Base-by-base conservation (phyloP, 2,329 filamentous ascomycete species). In the Pseudopithomyces maydicus region DNA sequence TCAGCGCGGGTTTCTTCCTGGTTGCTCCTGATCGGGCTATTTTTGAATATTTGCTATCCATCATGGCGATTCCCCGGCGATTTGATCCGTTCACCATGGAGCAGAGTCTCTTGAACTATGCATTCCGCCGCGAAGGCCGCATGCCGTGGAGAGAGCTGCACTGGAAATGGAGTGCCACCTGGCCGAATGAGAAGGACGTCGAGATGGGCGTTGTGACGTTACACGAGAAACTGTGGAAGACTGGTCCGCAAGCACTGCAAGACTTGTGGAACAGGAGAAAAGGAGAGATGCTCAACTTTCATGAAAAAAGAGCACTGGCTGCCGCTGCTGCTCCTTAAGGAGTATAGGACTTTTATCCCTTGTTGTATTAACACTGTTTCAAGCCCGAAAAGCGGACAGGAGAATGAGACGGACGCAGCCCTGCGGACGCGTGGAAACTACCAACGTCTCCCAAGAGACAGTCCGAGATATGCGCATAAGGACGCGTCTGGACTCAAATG, bases 21-120 rank as follows among this genome's bases (percentile, higher is more conserved):
- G 66, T 75, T 2, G 68, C 72, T 5, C 79, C 79, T 0, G 77
- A 75, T 12, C 54, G 56, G 1, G 66, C 75, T 46, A 56, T 81
- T 3, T 80, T 74, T 59, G 58, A 73, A 2, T 76, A 79, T 56
- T 73, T 79, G 22, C 58, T 76, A 48, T 68, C 65, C n/a, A 66
- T 80, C 23, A 72, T 77, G 54, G 54, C 59, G 14, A 65, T 73
- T 26, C 68, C 66, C n/a, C 65, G 69, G 23, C 70, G 74, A 14
- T 80, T 80, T 59, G 68, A 77, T 41, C 69, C 75, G 0, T 65
- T 67, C 19, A 74, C 71, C 15, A 76, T 76, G 59, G 79, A 80
- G 57, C 79, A 81, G 61, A 75, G 75, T 56, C 62, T 81, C 23
- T 65, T 80, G 17, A 80, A 80, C 61, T 80, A 81, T 59, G 79